Base-by-base conservation (phyloP, 345 rosid species). In the Populus tremula region DNA sequence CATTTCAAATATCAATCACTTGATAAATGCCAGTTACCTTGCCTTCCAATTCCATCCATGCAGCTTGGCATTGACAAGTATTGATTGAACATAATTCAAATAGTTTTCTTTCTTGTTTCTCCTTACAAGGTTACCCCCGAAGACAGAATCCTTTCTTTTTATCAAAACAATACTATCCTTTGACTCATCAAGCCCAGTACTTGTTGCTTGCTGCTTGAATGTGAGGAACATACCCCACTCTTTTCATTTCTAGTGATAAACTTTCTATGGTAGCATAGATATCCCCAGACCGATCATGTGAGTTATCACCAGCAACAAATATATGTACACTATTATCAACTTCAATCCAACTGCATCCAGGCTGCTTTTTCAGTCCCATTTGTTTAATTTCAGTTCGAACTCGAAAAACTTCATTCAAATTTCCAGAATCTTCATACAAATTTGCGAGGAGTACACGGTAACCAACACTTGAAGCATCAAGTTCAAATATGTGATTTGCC, bases 281-380 rank as follows among this genome's bases (percentile, higher is more conserved):
- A 31, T 79, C 81, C n/a, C 71, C 73, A 3, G 80, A 84, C 43
- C 81, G 84, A 59, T 12, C 66, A 54, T 86, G 85, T 33, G 84
- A 82, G 69, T 70, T 18, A 80, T 81, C 85, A 36, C 85, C 73
- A 27, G 86, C 84, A 53, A 73, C 70, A 76, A 88, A 86, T 2
- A 45, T 73, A 69, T 83, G 84, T 2, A 82, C 65, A 41, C 68
- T 74, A 69, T 78, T 74, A 76, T 74, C 71, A 62, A 88, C 80
- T 78, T 84, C 87, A 73, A 88, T 81, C 91, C 89, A 88, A 71
- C 91, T 88, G 84, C 88, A 88, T 39, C 90, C 89, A 71, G 87
- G 87, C 63, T 72, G 77, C 68, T 85, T 88, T 73, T 69, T 74
- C n/a, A 85, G 84, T 23, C 89, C 88, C 75, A 50, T 56, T 20